A percentile compares a stretch with the other conserved stretches of the same genome.
Conservation (phyloP, 257 asterid species). For the Jacaranda copaia region DNA sequence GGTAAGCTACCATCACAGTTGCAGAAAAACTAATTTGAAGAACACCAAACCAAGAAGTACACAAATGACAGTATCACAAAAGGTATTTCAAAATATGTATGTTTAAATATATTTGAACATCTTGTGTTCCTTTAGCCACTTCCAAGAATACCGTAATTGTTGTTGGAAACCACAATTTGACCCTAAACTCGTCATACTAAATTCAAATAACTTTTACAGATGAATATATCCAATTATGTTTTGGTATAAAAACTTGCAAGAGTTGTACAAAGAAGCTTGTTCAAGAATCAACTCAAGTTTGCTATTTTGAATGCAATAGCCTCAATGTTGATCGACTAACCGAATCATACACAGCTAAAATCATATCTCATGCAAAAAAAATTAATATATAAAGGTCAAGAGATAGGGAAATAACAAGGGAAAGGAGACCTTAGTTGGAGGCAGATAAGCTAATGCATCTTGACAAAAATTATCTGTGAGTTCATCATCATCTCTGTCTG, state of each 20-base stretch:
- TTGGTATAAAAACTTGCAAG: background rate
- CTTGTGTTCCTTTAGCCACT: background rate
- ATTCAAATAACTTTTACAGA: too few species aligned
- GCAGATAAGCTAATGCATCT: constrained; percentile 57
- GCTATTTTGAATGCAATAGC: background rate
- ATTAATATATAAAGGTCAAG: background rate
- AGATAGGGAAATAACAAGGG: background rate
- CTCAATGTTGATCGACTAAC: background rate
- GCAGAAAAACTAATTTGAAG: constrained; percentile 22
- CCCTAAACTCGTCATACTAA: background rate
- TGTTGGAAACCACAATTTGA: constrained; percentile 11
- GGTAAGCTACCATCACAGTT: background rate
- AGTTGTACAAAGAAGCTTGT: background rate
- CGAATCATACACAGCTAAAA: background rate
- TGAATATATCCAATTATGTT: background rate
- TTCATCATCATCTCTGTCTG: constrained; percentile 54
- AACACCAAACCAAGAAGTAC: background rate
- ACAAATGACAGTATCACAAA: background rate
- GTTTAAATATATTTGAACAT: background rate
- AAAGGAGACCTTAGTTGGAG: constrained; percentile 68
- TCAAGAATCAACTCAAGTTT: constrained; percentile 3
- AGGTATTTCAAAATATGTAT: too few species aligned
- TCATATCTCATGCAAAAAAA: constrained; percentile 15
- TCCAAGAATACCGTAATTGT: background rate
- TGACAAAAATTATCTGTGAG: constrained; percentile 53